These are phyloP conservation scores for Dictyophora rubrovolvata DNA, from an alignment of 768 basidiomycete species.

Conservation along the genomic window DNA sequence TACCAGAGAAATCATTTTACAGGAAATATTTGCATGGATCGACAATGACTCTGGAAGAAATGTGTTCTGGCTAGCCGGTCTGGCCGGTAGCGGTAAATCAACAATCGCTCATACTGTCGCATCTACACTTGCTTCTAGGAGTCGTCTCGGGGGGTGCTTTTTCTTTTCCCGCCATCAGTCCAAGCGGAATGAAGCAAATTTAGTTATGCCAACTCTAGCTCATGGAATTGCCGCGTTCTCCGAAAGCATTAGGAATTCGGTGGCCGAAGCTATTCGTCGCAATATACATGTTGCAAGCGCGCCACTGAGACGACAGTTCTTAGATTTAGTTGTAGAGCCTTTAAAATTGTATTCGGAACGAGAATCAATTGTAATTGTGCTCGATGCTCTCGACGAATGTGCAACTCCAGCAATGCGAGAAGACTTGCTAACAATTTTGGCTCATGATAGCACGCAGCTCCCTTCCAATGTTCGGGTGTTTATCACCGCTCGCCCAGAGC, in stretches of 20 bases:
- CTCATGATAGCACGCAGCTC: conserved; percentile 9
- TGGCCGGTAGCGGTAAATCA: conserved; percentile 30
- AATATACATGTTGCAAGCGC: neutral
- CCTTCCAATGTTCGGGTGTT: conserved; percentile 14
- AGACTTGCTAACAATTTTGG: conserved; percentile 11
- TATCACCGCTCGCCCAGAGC: conserved; percentile 15
- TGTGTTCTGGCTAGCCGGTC: conserved; percentile 23
- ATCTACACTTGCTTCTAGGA: neutral
- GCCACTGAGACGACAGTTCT: neutral
- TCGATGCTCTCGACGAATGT: conserved; percentile 21
- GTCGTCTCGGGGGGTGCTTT: neutral
- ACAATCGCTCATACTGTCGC: conserved; percentile 21
- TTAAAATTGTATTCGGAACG: neutral
- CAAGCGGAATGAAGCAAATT: neutral
- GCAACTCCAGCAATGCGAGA: conserved; percentile 7
- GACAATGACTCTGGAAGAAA: conserved; percentile 9
- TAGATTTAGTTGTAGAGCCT: neutral
- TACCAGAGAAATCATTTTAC: neutral
- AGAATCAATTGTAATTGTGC: conserved; percentile 14
- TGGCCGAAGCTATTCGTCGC: neutral
- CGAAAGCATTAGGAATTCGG: neutral
- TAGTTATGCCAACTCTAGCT: neutral
- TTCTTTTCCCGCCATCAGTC: neutral
- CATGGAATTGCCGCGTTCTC: neutral
- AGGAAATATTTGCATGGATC: conserved; percentile 19